Base-by-base conservation (phyloP, 106 monocot species). In the Dactylorhiza incarnata region DNA sequence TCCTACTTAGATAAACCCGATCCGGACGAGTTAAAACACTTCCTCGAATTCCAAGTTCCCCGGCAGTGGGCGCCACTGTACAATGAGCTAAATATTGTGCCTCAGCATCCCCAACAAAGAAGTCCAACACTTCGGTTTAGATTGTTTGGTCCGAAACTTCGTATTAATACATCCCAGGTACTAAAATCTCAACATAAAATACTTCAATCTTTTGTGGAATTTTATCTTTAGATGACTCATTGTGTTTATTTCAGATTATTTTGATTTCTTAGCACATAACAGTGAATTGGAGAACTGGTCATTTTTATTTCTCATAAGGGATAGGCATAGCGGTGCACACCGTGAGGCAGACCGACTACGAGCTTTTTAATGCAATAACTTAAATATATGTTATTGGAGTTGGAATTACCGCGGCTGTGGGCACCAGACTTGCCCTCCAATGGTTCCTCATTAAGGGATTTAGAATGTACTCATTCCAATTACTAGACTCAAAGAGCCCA, bases 1-100 rank as follows among this genome's bases (percentile, higher is more conserved):
- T 74, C 72, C 11, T 81, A 19, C 76, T 20, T 87, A 96, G 95
- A 96, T 73, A 96, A 93, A 84, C 95, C 95, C 66, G 82, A 87
- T 86, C 76, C 80, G 3, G 90, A 93, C 9, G 92, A 93, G 71
- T 76, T 96, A 56, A 85, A 86, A 49, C 86, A 84, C 29, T 96
- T 96, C 78, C 82, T 96, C 81, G 95, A 96, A 84, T 96, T 96
- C 73, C 95, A 96, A 89, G 93, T 96, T 78, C 90, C 90, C 62
- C 83, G 76, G 22, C 93, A 96, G 67, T 96, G 93, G 95, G 90
- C 95, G 63, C 93, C 93, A 68, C 47, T 87, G 78, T 93, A 90
- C 84, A 90, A 89, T 81, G 95, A 96, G 23, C 82, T 93, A 15
- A 83, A 87, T 67, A 88, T 96, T 79, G 93, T 88, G 67, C 95